These are phyloP conservation scores for Pogostemon cablin DNA, from an alignment of 257 asterid genomes.

Conservation along the genomic window DNA sequence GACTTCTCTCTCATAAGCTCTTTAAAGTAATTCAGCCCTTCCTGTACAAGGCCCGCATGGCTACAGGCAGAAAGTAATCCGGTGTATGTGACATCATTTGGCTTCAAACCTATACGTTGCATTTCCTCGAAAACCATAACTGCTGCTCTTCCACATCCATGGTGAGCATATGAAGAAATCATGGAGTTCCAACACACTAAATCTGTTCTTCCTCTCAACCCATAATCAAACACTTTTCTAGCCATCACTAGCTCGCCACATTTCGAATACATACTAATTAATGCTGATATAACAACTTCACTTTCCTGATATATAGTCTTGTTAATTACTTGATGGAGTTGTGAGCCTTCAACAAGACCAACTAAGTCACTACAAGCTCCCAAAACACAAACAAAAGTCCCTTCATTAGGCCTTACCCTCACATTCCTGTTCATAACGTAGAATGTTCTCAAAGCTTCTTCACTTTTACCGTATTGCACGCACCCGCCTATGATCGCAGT, in stretches of 20 bases:
- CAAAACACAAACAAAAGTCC: slow-evolving; percentile 60
- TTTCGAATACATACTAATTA: slow-evolving; percentile 70
- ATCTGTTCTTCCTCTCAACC: slow-evolving; percentile 42
- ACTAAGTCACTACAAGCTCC: slow-evolving; percentile 69
- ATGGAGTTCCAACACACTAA: slow-evolving; percentile 64
- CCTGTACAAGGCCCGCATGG: slow-evolving; percentile 63
- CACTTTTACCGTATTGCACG: slow-evolving; percentile 43
- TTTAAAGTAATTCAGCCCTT: slow-evolving; percentile 55
- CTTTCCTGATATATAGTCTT: slow-evolving; percentile 54
- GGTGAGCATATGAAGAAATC: slow-evolving; percentile 73
- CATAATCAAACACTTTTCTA: slow-evolving; percentile 51
- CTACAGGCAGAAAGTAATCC: slow-evolving; percentile 71
- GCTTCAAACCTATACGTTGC: slow-evolving; percentile 43
- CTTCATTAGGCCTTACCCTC: slow-evolving; percentile 56
- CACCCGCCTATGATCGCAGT: slow-evolving; percentile 58
- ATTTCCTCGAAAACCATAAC: slow-evolving; percentile 50
- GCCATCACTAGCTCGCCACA: slow-evolving; percentile 60
- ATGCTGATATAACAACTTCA: slow-evolving; percentile 51
- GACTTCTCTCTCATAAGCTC: slow-evolving; percentile 48
- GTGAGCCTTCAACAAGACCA: slow-evolving; percentile 55
- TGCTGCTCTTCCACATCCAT: slow-evolving; percentile 61
- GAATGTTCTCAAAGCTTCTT: slow-evolving; percentile 58
- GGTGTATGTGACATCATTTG: slow-evolving; percentile 58
- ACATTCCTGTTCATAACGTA: slow-evolving; percentile 42
- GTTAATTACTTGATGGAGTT: slow-evolving; percentile 64